phyloP scores from a whole-genome alignment of 148 eudicot genomes.

The Rhododendron williamsianum region DNA sequence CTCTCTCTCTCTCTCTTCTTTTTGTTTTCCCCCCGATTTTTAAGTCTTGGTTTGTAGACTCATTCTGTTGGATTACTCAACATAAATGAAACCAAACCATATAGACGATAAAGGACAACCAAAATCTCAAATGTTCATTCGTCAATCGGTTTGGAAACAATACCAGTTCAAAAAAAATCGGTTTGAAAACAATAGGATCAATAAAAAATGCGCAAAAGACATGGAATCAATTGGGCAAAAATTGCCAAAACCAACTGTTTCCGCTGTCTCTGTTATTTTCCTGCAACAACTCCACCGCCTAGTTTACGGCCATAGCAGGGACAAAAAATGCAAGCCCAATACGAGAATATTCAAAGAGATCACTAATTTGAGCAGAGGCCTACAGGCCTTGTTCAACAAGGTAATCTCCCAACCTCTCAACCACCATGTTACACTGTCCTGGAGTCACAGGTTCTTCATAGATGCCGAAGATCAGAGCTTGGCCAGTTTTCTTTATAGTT shows the following conservation, averaged over 20 bases:
- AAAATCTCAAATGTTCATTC: conserved; percentile 8
- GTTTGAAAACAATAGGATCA: not conserved
- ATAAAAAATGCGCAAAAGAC: not conserved
- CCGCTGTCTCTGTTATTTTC: conserved; percentile 7
- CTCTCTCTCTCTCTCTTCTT: no score
- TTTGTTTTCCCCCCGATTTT: no score
- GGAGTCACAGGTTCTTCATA: conserved; percentile 60
- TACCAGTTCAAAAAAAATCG: not conserved
- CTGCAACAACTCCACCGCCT: conserved; percentile 10
- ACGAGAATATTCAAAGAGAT: not conserved
- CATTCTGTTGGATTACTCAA: not conserved
- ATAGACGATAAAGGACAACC: not conserved
- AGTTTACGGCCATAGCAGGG: conserved; percentile 8
- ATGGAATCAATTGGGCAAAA: not conserved
- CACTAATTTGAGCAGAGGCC: conserved; percentile 5
- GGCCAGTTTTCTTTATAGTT: conserved; percentile 54
- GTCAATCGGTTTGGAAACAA: not conserved
- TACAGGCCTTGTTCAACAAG: conserved; percentile 49
- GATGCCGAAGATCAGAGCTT: conserved; percentile 48
- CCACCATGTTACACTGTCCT: conserved; percentile 60
- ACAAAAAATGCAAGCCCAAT: conserved; percentile 10
- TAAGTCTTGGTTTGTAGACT: not conserved
- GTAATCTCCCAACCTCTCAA: conserved; percentile 61
- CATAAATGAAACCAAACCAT: not conserved
- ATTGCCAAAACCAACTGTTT: conserved; percentile 9